phyloP scores from a whole-genome alignment of 2,329 filamentous ascomycete species.

The Eurotiales sp. region DNA sequence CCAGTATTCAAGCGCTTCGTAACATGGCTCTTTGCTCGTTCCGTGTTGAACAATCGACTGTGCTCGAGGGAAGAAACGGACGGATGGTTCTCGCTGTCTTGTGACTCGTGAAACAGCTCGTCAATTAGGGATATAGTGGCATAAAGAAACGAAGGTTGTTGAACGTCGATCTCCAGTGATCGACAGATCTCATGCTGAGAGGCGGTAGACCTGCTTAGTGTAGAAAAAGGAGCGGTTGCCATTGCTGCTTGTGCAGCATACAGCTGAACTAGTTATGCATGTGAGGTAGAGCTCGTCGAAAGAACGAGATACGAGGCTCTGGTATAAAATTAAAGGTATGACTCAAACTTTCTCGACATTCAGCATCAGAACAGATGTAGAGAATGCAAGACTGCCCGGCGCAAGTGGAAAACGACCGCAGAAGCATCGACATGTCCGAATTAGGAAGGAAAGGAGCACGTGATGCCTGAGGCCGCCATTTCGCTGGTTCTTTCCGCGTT shows the following conservation, averaged over 20 bases:
- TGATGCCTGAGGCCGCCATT: slow-evolving; percentile 6
- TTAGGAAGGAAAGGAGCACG: slow-evolving; percentile 13
- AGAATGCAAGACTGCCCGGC: too few species aligned
- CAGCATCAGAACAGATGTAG: too few species aligned
- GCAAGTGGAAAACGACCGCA: too few species aligned
- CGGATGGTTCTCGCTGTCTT: neutral
- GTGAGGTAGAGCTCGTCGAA: slow-evolving; percentile 6
- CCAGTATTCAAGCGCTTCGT: neutral
- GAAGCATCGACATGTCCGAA: slow-evolving; percentile 1
- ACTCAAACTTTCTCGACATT: too few species aligned
- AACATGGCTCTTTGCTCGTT: neutral
- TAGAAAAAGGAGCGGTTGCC: slow-evolving; percentile 25
- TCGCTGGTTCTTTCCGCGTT: slow-evolving; percentile 1
- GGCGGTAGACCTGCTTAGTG: slow-evolving; percentile 21
- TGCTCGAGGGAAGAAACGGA: neutral
- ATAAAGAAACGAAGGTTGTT: slow-evolving; percentile 5
- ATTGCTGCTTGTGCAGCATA: slow-evolving; percentile 18
- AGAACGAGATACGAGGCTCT: slow-evolving; percentile 9
- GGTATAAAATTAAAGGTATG: neutral
- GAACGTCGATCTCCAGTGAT: slow-evolving; percentile 14
- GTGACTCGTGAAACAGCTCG: neutral
- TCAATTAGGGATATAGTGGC: slow-evolving; percentile 1
- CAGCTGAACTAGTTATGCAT: slow-evolving; percentile 10
- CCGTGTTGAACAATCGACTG: neutral
- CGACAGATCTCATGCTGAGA: slow-evolving; percentile 17